Evolutionary conservation across 1,139 yeast species (phyloP).

Genomic region (Arxiozyma slooffiae): DNA sequence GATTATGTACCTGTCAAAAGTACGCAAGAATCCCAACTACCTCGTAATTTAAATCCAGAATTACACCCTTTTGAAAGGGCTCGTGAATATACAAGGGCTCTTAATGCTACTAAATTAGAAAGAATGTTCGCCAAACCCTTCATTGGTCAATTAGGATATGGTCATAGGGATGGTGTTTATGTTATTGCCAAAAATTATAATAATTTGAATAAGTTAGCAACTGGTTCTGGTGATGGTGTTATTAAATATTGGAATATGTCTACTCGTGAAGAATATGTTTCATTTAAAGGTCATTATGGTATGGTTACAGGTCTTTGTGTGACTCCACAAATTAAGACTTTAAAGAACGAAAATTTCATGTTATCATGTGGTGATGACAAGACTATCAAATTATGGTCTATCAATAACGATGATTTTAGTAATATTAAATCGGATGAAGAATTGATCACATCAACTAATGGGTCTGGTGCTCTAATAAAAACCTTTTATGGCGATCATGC

Average conservation of each 20-base stretch:
- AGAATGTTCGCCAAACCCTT: conserved; percentile 97
- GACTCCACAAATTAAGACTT: conserved; percentile 22
- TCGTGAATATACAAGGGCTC: conserved; percentile 87
- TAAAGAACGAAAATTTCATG: conserved; percentile 49
- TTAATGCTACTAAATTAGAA: conserved; percentile 90
- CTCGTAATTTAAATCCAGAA: conserved; percentile 88
- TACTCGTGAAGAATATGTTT: conserved; percentile 59
- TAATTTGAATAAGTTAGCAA: conserved; percentile 65
- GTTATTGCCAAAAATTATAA: conserved; percentile 70
- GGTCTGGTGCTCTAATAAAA: conserved; percentile 45
- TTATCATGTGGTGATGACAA: conserved; percentile 90
- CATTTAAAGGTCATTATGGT: conserved; percentile 85
- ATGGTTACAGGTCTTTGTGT: conserved; percentile 81
- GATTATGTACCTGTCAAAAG: conserved; percentile 85
- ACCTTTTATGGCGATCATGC: conserved; percentile 80
- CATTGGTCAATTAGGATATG: conserved; percentile 87
- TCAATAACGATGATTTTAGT: conserved; percentile 35
- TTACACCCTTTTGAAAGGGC: conserved; percentile 96
- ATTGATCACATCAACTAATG: conserved; percentile 9
- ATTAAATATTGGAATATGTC: conserved; percentile 85
- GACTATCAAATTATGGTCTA: conserved; percentile 75
- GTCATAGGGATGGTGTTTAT: conserved; percentile 95
- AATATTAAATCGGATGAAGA: conserved; percentile 27
- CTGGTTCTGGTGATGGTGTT: conserved; percentile 93
- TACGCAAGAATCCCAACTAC: conserved; percentile 77